Base-by-base conservation (phyloP, 2,329 filamentous ascomycete genomes). In the Sporothrix brasiliensis region DNA sequence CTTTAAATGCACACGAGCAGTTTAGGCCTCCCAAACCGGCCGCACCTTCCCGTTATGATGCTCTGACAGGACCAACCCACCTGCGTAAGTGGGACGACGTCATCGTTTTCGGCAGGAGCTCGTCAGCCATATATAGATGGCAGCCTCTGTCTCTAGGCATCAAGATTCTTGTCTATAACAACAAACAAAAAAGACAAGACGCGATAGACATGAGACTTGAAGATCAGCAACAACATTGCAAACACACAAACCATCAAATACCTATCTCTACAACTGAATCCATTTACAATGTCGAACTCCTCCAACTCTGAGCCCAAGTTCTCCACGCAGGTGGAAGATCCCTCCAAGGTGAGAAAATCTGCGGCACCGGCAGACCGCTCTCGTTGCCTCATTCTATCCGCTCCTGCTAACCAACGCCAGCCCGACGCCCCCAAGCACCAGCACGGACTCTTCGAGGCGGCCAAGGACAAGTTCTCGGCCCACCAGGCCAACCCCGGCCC, bases 401-500 rank as follows among this genome's bases (percentile, higher is more conserved):
- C 30, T 27, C 41, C 27, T 58, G 44, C 58, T 68, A 71, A 69
- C 39, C 34, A 47, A n/a, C 16, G 19, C 52, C 53, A 74, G 74
- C 74, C 74, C 0, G 72, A 74, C 34, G 74, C 74, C 7, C 73
- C 74, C 67, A 70, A 74, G 70, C 68, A 74, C 72, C 75, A 79
- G 77, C 80, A 83, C 75, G 78, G 83, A 73, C 74, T 78, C 68
- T 74, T 77, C 66, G 70, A 82, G 66, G 76, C 75, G 44, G 75
- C 78, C 74, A 79, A 84, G 77, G 76, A 80, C 75, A 83, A 84
- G 77, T 83, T 87, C 76, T 80, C 82, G 69, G 81, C 85, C 49
- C 83, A 85, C 76, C 77, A 83, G 70, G 87, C 87, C 21, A 81
- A 85, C 67, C 88, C 87, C 14, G 88, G 88, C 47, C 88, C 88